Evolutionary conservation across 2,329 filamentous ascomycete genomes (phyloP).

Genomic region (Fusarium scirpi): DNA sequence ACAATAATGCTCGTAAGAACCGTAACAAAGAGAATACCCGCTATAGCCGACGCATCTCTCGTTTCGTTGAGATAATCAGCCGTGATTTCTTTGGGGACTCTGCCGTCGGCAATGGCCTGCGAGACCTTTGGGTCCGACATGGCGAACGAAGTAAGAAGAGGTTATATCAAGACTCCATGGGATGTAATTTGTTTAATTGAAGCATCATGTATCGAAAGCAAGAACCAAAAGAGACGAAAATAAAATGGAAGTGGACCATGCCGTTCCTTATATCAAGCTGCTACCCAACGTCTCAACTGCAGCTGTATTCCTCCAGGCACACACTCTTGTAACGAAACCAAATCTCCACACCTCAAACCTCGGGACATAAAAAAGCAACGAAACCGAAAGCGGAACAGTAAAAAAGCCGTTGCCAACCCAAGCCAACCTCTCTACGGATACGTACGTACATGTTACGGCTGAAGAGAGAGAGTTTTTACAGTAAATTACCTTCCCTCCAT

Average conservation of each 20-base stretch:
- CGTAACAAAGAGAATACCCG: constrained; percentile 55
- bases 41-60: constrained; percentile 54
- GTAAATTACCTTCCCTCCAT: constrained; percentile 22
- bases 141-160: background rate
- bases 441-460: background rate
- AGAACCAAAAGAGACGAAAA: background rate
- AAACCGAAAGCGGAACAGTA: background rate
- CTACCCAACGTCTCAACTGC: background rate
- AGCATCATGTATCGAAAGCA: background rate
- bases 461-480: background rate
- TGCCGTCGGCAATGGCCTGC: constrained; percentile 52
- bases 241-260: background rate
- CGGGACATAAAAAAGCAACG: background rate
- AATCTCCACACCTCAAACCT: background rate
- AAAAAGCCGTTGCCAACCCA: background rate
- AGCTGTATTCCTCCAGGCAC: background rate
- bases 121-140: constrained; percentile 47
- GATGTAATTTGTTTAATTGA: background rate
- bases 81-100: constrained; percentile 52
- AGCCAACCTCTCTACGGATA: too few species aligned
- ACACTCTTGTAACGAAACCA: background rate
- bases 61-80: constrained; percentile 53
- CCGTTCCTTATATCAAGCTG: constrained; percentile 27
- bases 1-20: constrained; percentile 53
- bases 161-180: constrained; percentile 18